Evolutionary conservation across 345 rosid species (phyloP), one percentile per base, ranked within the genome.

Genomic region (Murraya koenigii): DNA sequence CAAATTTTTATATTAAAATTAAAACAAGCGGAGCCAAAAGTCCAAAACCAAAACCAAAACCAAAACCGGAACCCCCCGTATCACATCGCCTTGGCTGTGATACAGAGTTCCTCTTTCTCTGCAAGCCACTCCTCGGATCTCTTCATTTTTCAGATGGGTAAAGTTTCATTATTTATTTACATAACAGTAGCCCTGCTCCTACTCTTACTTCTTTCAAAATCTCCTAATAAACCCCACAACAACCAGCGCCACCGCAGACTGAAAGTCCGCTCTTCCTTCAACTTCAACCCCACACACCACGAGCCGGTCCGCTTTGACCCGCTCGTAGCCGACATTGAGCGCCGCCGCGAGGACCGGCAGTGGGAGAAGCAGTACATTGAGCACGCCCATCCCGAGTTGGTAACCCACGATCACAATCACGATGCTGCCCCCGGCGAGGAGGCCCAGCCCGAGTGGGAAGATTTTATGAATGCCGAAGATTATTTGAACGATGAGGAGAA

Each of bases 401-500:
- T 20, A 15, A 26, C 60, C 9, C 32, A 30, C 32, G 32, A 3
- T 44, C 49, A 13, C 49, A 44, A 44, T 44, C 84, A 78, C 62
- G 81, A 81, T 6, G 35, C 86, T 1, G 91, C 96, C 10, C 90
- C 92, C 49, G 96, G 78, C 25, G 92, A 87, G 44, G 93, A 91
- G 82, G 67, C 91, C 1, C 97, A 94, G 82, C 97, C 98, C 49
- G 99, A 94, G 88, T 91, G 96, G 98, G 98, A 89, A 71, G 97
- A 92, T 75, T 94, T 92, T 85, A 86, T 91, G 87, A 89, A 97
- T 73, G 97, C 97, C 7, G 98, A 97, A 85, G 97, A 97, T 83
- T 94, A 89, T 79, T 85, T 97, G 86, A 97, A 97, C 38, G 89
- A 94, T 55, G 93, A 93, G 78, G 88, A 94, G 55, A 94, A 85